phyloP scores from a whole-genome alignment of 352 stramenopile species.

The Phytophthora macrochlamydospora region DNA sequence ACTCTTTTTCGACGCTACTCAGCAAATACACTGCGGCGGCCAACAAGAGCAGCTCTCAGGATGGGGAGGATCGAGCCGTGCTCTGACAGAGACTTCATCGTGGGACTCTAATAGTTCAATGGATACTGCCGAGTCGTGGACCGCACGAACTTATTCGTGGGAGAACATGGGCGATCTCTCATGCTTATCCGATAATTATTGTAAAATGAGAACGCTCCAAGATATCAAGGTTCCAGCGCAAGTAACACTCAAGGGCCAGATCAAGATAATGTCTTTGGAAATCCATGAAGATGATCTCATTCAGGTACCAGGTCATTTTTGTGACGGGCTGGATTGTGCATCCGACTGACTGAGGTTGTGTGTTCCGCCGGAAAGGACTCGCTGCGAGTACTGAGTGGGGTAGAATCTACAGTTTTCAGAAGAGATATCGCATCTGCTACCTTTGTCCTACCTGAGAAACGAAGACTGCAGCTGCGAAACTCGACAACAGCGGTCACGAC shows the following conservation, averaged over 20 bases:
- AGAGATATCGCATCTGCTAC: slow-evolving; percentile 39
- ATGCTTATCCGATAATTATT: slow-evolving; percentile 22
- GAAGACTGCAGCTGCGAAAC: slow-evolving; percentile 47
- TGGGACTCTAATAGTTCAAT: slow-evolving; percentile 29
- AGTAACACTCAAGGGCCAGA: slow-evolving; percentile 14
- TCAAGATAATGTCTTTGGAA: slow-evolving; percentile 29
- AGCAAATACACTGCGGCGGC: slow-evolving; percentile 19
- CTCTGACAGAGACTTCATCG: slow-evolving; percentile 43
- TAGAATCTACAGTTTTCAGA: slow-evolving; percentile 67
- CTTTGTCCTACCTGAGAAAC: slow-evolving; percentile 52
- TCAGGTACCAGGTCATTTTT: slow-evolving; percentile 42
- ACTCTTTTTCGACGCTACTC: slow-evolving; percentile 41
- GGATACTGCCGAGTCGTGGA: slow-evolving; percentile 35
- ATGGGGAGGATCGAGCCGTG: slow-evolving; percentile 29
- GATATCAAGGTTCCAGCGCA: slow-evolving; percentile 29
- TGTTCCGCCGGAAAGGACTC: slow-evolving; percentile 41
- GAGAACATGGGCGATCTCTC: slow-evolving; percentile 46
- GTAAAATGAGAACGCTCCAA: slow-evolving; percentile 21
- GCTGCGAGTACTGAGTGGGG: slow-evolving; percentile 60
- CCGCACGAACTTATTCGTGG: slow-evolving; percentile 41
- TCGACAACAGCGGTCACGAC: slow-evolving; percentile 43
- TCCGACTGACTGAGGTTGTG: neutral
- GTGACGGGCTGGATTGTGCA: neutral
- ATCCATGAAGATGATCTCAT: slow-evolving; percentile 63
- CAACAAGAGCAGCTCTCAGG: slow-evolving; percentile 11